Evolutionary conservation across 495 filamentous ascomycete genomes (phyloP).

Genomic region (Choiromyces venosus): DNA sequence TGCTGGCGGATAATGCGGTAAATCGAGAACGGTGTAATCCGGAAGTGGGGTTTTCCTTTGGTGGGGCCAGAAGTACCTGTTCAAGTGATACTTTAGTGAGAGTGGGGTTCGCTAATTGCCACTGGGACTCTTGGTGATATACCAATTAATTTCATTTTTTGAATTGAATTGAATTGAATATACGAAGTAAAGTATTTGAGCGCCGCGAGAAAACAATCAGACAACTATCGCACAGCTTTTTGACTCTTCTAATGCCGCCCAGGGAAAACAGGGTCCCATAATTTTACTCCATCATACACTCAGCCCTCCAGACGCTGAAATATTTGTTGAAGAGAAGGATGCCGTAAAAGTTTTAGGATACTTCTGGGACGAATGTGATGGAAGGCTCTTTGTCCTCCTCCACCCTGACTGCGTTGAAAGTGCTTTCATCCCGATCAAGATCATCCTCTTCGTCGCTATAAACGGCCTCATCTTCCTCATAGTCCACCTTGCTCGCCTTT

Average conservation of each 20-base stretch:
- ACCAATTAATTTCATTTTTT: background rate
- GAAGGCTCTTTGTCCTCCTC: slow-evolving; percentile 30
- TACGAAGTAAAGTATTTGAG: background rate
- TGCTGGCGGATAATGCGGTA: background rate
- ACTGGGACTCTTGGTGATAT: background rate
- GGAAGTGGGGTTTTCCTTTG: background rate
- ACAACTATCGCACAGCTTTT: background rate
- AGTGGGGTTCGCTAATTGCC: background rate
- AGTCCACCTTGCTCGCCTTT: slow-evolving; percentile 59
- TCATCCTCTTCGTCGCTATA: slow-evolving; percentile 55
- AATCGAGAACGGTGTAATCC: background rate
- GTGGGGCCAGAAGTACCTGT: background rate
- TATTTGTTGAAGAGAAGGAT: slow-evolving; percentile 58
- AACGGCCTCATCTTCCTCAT: slow-evolving; percentile 67
- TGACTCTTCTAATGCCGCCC: background rate
- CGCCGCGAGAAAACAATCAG: background rate
- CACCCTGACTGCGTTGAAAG: slow-evolving; percentile 79
- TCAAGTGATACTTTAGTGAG: background rate
- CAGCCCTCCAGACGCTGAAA: slow-evolving; percentile 51
- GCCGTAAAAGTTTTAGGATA: slow-evolving; percentile 46
- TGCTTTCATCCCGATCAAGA: slow-evolving; percentile 55
- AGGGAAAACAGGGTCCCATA: background rate
- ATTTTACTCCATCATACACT: background rate
- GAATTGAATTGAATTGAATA: background rate
- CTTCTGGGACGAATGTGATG: slow-evolving; percentile 27